Percentiles rank a stretch among this genome's conserved stretches.
Evolutionary conservation across 345 rosid species (phyloP).

Genomic region (Ailanthus altissimus): DNA sequence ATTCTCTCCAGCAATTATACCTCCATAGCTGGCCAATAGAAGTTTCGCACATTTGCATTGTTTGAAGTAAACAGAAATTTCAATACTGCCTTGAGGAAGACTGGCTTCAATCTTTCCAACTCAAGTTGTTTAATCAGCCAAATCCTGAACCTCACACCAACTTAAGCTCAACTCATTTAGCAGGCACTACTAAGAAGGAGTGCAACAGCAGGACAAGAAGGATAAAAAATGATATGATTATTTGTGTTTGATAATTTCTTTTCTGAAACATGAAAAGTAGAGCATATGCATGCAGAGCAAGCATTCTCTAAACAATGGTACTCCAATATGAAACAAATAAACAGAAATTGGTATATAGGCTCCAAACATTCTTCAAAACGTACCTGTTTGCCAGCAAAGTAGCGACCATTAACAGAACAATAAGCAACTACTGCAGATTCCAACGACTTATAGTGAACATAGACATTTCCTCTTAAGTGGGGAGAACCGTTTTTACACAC

Average conservation of each 20-base stretch:
- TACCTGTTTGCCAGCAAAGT: conserved; percentile 99
- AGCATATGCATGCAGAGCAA: background rate
- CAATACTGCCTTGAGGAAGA: background rate
- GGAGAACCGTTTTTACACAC: conserved; percentile 85
- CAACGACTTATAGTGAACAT: conserved; percentile 76
- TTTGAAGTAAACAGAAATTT: background rate
- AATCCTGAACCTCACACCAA: background rate
- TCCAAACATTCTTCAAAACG: conserved; percentile 2
- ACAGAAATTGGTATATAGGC: background rate
- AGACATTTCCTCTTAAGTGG: conserved; percentile 94
- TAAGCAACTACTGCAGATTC: conserved; percentile 78
- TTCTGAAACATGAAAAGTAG: background rate
- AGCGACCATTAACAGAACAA: conserved; percentile 72
- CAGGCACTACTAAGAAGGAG: background rate
- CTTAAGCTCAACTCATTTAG: background rate
- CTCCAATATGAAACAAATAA: background rate
- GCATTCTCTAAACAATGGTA: background rate
- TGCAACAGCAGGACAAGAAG: background rate
- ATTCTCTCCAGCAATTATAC: background rate
- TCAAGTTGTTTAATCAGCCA: background rate
- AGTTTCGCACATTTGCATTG: too few relatives aligned
- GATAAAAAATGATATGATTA: background rate
- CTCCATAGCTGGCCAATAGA: background rate
- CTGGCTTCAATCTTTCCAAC: background rate
- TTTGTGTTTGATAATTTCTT: background rate